Percentiles rank a stretch among this genome's conserved stretches.
Conservation (phyloP, 371 early-diverging fungal species). For the Saksenaea vasiformis region DNA sequence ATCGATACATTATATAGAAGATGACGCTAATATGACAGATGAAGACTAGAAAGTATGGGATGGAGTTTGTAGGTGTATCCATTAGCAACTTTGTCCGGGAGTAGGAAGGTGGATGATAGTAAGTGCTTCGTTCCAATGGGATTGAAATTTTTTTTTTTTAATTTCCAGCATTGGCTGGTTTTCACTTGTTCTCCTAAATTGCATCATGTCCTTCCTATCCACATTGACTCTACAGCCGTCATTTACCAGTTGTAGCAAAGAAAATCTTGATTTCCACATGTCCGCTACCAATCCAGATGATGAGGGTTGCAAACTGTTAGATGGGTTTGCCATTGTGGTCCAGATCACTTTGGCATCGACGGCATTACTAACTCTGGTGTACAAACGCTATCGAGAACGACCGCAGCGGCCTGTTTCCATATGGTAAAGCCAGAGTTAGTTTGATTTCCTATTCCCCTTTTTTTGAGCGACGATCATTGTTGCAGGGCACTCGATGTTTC, state of each 20-base stretch:
- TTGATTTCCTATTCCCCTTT: not conserved
- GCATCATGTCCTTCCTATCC: conserved; percentile 1
- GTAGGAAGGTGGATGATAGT: too few relatives aligned
- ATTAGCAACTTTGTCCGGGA: too few relatives aligned
- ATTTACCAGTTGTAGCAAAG: not conserved
- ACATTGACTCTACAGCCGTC: not conserved
- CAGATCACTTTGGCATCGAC: conserved; percentile 56
- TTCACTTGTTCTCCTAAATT: not conserved
- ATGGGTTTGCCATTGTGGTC: conserved; percentile 61
- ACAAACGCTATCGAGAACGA: conserved; percentile 59
- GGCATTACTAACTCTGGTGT: conserved; percentile 56
- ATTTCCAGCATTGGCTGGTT: not conserved
- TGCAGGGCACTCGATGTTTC: conserved; percentile 63
- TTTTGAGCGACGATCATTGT: not conserved
- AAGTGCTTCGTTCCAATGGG: not conserved
- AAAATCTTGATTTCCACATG: not conserved
- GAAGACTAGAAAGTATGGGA: too few relatives aligned
- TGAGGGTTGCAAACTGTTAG: conserved; percentile 52
- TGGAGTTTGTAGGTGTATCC: too few relatives aligned
- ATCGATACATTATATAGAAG: too few relatives aligned
- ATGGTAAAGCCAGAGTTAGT: conserved; percentile 39
- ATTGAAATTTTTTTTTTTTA: not conserved
- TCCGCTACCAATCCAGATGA: conserved; percentile 1
- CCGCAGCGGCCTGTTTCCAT: conserved; percentile 61
- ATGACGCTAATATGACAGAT: too few relatives aligned